Percentiles rank a stretch among this genome's conserved stretches.
Conservation (phyloP, 768 basidiomycete genomes). For the Inosperma sp. region DNA sequence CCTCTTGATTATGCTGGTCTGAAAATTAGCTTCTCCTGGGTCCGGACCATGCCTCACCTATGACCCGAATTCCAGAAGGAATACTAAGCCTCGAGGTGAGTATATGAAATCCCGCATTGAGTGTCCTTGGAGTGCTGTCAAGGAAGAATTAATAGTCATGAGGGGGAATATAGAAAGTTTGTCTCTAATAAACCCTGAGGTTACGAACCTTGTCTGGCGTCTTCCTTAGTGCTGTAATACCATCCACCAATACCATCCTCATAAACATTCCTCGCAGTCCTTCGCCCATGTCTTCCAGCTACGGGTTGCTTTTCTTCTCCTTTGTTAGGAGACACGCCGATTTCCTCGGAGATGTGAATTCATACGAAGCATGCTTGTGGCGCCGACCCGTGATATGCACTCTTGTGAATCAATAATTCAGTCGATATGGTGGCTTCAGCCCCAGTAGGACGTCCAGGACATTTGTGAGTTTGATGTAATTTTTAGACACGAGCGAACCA, state of each 20-base stretch:
- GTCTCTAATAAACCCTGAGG: background rate
- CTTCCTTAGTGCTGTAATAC: slow-evolving; percentile 61
- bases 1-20: slow-evolving; percentile 35
- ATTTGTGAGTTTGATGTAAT: slow-evolving; percentile 56
- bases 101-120: slow-evolving; percentile 63
- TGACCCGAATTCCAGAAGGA: slow-evolving; percentile 50
- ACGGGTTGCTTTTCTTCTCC: slow-evolving; percentile 55
- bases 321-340: slow-evolving; percentile 50
- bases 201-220: slow-evolving; percentile 50
- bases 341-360: slow-evolving; percentile 55
- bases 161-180: no score
- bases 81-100: slow-evolving; percentile 52
- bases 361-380: slow-evolving; percentile 27
- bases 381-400: slow-evolving; percentile 55
- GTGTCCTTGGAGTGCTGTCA: slow-evolving; percentile 59
- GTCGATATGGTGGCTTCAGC: slow-evolving; percentile 46
- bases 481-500: slow-evolving; percentile 58
- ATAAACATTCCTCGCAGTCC: slow-evolving; percentile 59
- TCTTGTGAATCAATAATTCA: slow-evolving; percentile 71
- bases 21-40: slow-evolving; percentile 42
- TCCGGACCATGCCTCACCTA: slow-evolving; percentile 59
- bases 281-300: slow-evolving; percentile 69
- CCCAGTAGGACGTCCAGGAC: slow-evolving; percentile 60
- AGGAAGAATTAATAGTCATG: background rate
- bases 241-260: slow-evolving; percentile 76